A percentile compares a stretch with the other conserved stretches of the same genome.
phyloP scores from a whole-genome alignment of 2,329 filamentous ascomycete genomes.

The Nemania sp. region DNA sequence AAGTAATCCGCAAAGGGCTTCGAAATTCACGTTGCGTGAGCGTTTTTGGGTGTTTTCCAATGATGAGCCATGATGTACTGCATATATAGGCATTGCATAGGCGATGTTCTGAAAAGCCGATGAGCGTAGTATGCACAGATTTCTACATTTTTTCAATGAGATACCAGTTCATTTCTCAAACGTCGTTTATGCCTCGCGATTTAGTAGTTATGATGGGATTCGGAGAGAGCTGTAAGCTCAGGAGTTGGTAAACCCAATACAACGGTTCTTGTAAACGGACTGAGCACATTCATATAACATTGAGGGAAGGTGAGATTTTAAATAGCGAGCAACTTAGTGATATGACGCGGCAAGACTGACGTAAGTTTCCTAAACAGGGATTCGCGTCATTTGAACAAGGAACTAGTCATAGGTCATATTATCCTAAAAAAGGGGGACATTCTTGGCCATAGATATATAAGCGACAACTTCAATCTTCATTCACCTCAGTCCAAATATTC shows the following conservation, averaged over 20 bases:
- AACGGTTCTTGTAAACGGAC: not conserved
- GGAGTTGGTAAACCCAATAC: not conserved
- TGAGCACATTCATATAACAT: not conserved
- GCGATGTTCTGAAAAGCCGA: not conserved
- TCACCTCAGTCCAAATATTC: conserved; percentile 55
- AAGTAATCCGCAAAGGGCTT: not conserved
- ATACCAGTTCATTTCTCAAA: conserved; percentile 13
- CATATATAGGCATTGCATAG: conserved; percentile 5
- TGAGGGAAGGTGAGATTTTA: not conserved
- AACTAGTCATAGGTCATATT: not conserved
- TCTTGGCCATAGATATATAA: not conserved
- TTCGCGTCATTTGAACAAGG: no score
- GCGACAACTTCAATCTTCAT: not conserved
- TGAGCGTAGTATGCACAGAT: conserved; percentile 5
- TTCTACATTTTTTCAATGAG: conserved; percentile 17
- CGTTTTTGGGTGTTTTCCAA: not conserved
- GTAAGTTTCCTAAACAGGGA: not conserved
- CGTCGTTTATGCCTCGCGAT: not conserved
- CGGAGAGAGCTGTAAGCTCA: not conserved
- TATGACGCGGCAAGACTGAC: not conserved
- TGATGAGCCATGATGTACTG: conserved; percentile 23
- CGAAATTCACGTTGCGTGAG: not conserved
- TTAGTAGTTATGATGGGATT: not conserved
- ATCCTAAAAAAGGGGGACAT: not conserved
- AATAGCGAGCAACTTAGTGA: not conserved